A percentile compares a stretch with the other conserved stretches of the same genome.
These are phyloP conservation scores for Quercus berberidifolia DNA, from an alignment of 306 rosid species.

Conservation along the genomic window DNA sequence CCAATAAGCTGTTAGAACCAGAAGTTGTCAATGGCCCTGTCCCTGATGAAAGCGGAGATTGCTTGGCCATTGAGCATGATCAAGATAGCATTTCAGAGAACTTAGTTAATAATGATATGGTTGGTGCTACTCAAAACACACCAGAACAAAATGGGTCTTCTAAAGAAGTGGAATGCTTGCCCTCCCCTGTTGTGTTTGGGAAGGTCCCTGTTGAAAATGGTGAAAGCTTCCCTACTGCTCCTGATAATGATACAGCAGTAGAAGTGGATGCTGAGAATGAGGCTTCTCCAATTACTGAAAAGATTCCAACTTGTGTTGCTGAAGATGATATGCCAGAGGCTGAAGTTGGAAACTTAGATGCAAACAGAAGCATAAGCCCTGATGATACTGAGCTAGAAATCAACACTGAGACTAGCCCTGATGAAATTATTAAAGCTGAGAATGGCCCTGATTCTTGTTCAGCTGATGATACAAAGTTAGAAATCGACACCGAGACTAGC, in stretches of 20 bases:
- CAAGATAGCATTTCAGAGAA: slow-evolving; percentile 22
- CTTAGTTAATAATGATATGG: neutral
- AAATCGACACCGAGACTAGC: neutral
- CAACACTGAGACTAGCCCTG: neutral
- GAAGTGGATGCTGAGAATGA: slow-evolving; percentile 3
- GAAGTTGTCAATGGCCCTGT: neutral
- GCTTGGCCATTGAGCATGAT: slow-evolving; percentile 13
- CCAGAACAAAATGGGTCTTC: slow-evolving; percentile 11
- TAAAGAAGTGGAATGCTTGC: slow-evolving; percentile 17
- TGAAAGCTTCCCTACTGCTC: slow-evolving; percentile 3
- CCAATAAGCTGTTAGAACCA: neutral
- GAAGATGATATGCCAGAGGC: neutral
- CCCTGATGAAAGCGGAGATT: slow-evolving; percentile 14
- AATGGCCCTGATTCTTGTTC: neutral
- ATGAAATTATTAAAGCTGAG: slow-evolving; percentile 2
- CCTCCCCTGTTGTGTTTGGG: neutral
- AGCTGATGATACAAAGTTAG: neutral
- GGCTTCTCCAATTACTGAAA: neutral
- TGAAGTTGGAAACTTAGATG: slow-evolving; percentile 3
- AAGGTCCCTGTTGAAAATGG: slow-evolving; percentile 10
- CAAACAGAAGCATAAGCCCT: slow-evolving; percentile 9
- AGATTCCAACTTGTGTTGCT: neutral
- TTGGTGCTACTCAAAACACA: slow-evolving; percentile 9
- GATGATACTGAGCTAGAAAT: neutral
- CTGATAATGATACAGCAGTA: neutral